phyloP scores from a whole-genome alignment of 768 basidiomycete genomes.

The Amanita rimosa region DNA sequence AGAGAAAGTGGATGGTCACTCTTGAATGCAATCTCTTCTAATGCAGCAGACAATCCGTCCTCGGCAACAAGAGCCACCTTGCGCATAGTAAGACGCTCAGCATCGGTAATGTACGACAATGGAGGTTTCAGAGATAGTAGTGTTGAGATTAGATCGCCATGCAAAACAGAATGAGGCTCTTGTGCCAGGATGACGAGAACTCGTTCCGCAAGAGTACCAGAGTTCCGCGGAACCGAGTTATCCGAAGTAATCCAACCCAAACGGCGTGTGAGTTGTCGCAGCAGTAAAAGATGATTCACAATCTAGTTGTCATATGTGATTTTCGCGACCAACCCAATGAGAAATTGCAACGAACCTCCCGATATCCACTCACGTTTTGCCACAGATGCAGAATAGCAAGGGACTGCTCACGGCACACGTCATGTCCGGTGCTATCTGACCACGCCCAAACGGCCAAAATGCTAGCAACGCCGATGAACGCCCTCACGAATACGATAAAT shows the following conservation, averaged over 20 bases:
- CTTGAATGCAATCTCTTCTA: constrained; percentile 46
- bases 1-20: constrained; percentile 40
- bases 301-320: constrained; percentile 31
- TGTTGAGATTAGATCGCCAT: constrained; percentile 44
- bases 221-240: constrained; percentile 47
- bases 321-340: background rate
- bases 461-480: constrained; percentile 54
- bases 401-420: constrained; percentile 50
- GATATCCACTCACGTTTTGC: constrained; percentile 61
- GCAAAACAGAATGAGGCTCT: constrained; percentile 50
- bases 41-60: constrained; percentile 49
- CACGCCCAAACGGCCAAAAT: constrained; percentile 68
- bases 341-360: constrained; percentile 37
- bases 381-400: constrained; percentile 53
- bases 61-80: constrained; percentile 59
- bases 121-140: constrained; percentile 49
- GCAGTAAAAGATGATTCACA: constrained; percentile 58
- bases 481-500: constrained; percentile 54
- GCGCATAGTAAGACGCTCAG: constrained; percentile 46
- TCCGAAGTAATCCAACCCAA: constrained; percentile 64
- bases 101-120: constrained; percentile 49
- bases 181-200: constrained; percentile 50
- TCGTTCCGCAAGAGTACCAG: constrained; percentile 59
- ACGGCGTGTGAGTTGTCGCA: constrained; percentile 63
- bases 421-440: constrained; percentile 66